Base-by-base conservation (phyloP, 805 yeast species). In the Barnettozyma siamensis region DNA sequence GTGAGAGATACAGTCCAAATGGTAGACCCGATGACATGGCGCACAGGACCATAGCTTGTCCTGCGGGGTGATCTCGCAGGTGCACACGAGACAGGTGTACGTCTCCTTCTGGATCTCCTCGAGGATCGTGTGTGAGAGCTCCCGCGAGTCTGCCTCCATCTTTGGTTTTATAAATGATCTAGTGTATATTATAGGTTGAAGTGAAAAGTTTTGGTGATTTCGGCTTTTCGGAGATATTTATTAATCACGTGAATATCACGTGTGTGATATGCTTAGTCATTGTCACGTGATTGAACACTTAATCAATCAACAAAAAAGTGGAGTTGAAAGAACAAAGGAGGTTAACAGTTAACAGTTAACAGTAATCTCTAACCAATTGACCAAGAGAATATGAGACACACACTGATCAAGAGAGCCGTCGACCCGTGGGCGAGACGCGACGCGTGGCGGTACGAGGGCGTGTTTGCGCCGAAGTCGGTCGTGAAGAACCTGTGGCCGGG, bases 381-480 rank as follows among this genome's bases (percentile, higher is more conserved):
- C 13, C 12, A 19, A 11, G 13, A 19, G n/a, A 38, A 18, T 15
- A 53, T 51, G 58, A 54, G 55, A 53, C 33, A 18, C 3, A 36
- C 51, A 17, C 31, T 48, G 3, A 18, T 51, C 8, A 42, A 46
- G 41, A 48, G 44, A 38, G 41, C 51, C 35, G 49, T 34, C 17
- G 76, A 72, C 51, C 76, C 76, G 15, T 72, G 77, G 76, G 75
- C 75, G 35, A 60, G 65, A 57, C 61, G 94, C 73, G 95, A 86
- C 61, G 93, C 94, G 35, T 86, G 95, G 95, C 80, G 95, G 72
- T 83, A 79, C 65, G 81, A 78, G 56, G 94, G 93, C 45, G 85
- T 80, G 40, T 87, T 87, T 67, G 72, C 84, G 40, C 77, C 87
- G 53, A 64, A 66, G 37, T 78, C 80, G 64, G 70, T 93, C 53